phyloP scores from a whole-genome alignment of 2,329 filamentous ascomycete genomes.

The Zalaria obscura region DNA sequence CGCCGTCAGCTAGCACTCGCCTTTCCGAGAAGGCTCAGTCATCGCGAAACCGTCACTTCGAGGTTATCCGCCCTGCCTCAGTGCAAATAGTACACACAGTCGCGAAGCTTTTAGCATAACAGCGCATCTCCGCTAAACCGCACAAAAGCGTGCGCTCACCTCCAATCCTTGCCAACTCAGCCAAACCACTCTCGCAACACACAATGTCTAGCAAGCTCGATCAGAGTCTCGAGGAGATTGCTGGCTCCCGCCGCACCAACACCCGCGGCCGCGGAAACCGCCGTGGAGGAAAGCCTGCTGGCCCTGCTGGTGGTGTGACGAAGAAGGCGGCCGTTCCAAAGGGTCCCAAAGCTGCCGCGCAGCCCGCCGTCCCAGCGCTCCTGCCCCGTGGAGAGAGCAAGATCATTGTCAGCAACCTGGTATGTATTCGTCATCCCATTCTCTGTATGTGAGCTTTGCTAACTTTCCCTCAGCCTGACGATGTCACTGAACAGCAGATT shows the following conservation, averaged over 20 bases:
- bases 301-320: constrained; percentile 73
- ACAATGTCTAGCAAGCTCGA: constrained; percentile 88
- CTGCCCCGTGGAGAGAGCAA: constrained; percentile 65
- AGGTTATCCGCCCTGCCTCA: too few relatives aligned
- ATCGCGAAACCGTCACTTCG: too few relatives aligned
- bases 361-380: constrained; percentile 47
- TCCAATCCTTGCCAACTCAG: background rate
- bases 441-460: constrained; percentile 21
- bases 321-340: constrained; percentile 50
- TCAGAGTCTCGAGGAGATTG: constrained; percentile 91
- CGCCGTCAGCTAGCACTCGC: too few relatives aligned
- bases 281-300: constrained; percentile 36
- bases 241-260: constrained; percentile 19
- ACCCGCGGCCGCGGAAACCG: constrained; percentile 30
- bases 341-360: constrained; percentile 41
- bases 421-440: constrained; percentile 37
- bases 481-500: constrained; percentile 93
- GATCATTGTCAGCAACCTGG: constrained; percentile 96
- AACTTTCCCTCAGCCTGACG: constrained; percentile 58
- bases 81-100: too few relatives aligned
- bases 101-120: too few relatives aligned
- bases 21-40: too few relatives aligned
- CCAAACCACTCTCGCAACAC: background rate
- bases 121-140: too few relatives aligned
- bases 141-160: too few relatives aligned